Base-by-base conservation (phyloP, 1,284 basidiomycete species). In the Tausonia pullulans region DNA sequence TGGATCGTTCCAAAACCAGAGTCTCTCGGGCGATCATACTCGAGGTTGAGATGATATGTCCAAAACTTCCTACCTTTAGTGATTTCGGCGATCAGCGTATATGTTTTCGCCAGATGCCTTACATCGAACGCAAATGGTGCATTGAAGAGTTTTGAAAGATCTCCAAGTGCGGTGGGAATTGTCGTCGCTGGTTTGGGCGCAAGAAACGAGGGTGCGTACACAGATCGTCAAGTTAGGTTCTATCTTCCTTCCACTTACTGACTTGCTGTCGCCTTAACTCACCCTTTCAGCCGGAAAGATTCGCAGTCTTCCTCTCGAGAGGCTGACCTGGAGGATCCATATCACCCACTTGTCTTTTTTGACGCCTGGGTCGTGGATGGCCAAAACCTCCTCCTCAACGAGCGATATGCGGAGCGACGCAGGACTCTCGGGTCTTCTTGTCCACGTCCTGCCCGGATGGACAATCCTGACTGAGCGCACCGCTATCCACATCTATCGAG, bases 311-410 rank as follows among this genome's bases (percentile, higher is more conserved):
- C 78, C 58, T 83, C 82, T 27, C 74, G 81, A 69, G 74, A 74
- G 14, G 78, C 80, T 44, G 76, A 77, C 64, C 71, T 70, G 63
- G 69, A 74, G 10, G 69, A 77, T 10, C 78, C 84, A 5, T 87
- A 85, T 67, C 81, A 91, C 5, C 87, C 84, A 11, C 78, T 93
- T 4, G 84, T 88, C 3, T 93, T 90, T 90, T 94, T 93, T 70
- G 90, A 93, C 69, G 72, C 92, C 11, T 78, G 94, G 3, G 74
- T 81, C 16, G 74, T 90, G 0, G 82, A 90, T 68, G 81, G 77
- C 10, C 68, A 75, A 41, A 84, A 81, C 5, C 76, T 89, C 9
- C 71, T 27, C 27, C 27, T 90, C 6, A 74, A 78, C 2, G 72
- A 73, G 3, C 73, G 83, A 0, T 92, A 91, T 70, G 73, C 74